Base-by-base conservation (phyloP, 108 stramenopile species). In the Conticribra guillardii region DNA sequence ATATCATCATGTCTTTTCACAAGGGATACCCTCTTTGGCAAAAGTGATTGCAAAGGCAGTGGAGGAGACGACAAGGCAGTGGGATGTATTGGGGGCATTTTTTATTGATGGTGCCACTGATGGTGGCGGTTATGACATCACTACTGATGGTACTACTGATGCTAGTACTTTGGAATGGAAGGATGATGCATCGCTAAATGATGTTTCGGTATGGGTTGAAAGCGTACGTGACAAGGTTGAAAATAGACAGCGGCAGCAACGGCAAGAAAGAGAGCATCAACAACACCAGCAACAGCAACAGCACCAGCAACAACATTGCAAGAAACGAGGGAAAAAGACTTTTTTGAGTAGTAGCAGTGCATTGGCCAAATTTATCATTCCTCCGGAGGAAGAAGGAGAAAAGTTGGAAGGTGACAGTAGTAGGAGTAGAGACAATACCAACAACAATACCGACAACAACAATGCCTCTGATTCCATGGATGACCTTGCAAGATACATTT, bases 51-150 rank as follows among this genome's bases (percentile, higher is more conserved):
- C 45, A 33, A 55, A 54, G 22, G 62, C 65, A 21, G 72, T 78
- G 1, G 32, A 60, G 16, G 29, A 22, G 1, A 57, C 68, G 44
- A n/a, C 81, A 1, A 45, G 51, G 23, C 50, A 69, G 37, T 81
- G 64, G 55, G 76, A 84, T 59, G 76, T 81, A 26, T 56, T 75
- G n/a, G n/a, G n/a, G n/a, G n/a, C n/a, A n/a, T n/a, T n/a, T n/a
- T n/a, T n/a, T n/a, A n/a, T n/a, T n/a, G n/a, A n/a, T n/a, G n/a
- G n/a, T n/a, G n/a, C n/a, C n/a, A n/a, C n/a, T n/a, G n/a, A n/a
- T n/a, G n/a, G n/a, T n/a, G n/a, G n/a, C n/a, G n/a, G n/a, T n/a
- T n/a, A n/a, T n/a, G n/a, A n/a, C n/a, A n/a, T n/a, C n/a, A n/a
- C n/a, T n/a, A n/a, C n/a, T n/a, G n/a, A n/a, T 15, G 71, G 76